Evolutionary conservation across 352 stramenopile genomes (phyloP).

Genomic region (Globisporangium barbulae): DNA sequence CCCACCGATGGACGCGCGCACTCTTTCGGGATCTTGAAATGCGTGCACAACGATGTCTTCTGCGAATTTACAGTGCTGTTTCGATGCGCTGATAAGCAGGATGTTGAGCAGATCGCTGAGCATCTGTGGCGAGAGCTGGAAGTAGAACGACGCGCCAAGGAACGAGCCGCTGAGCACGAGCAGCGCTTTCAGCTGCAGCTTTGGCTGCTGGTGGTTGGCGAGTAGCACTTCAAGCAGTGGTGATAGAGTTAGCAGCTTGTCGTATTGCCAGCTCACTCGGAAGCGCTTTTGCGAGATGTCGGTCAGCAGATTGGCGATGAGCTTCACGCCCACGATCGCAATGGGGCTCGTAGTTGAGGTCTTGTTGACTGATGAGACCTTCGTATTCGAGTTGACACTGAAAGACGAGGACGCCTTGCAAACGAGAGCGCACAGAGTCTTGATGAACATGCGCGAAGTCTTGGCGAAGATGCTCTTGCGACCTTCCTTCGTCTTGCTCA

Average conservation of each 20-base stretch:
- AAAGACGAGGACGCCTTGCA: neutral
- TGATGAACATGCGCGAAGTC: slow-evolving; percentile 19
- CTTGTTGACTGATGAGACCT: neutral
- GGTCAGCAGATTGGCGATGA: slow-evolving; percentile 46
- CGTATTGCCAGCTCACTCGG: slow-evolving; percentile 24
- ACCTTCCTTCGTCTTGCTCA: slow-evolving; percentile 26
- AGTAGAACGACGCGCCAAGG: slow-evolving; percentile 29
- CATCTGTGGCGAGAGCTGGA: slow-evolving; percentile 44
- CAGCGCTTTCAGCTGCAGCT: slow-evolving; percentile 41
- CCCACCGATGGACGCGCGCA: slow-evolving; percentile 41
- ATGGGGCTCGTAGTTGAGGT: neutral
- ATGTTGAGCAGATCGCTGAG: slow-evolving; percentile 63
- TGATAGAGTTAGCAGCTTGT: slow-evolving; percentile 26
- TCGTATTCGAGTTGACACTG: neutral
- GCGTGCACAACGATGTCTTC: slow-evolving; percentile 51
- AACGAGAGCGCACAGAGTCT: slow-evolving; percentile 22
- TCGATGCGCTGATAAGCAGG: slow-evolving; percentile 47
- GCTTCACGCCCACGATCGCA: slow-evolving; percentile 32
- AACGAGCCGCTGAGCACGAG: slow-evolving; percentile 41
- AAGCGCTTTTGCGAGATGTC: slow-evolving; percentile 24
- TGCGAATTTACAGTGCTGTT: slow-evolving; percentile 31
- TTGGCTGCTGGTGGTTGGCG: slow-evolving; percentile 36
- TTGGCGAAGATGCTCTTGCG: slow-evolving; percentile 22
- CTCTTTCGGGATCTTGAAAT: slow-evolving; percentile 37
- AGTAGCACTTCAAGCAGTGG: slow-evolving; percentile 28